These are phyloP conservation scores for Thymus quinquecostatus DNA, from an alignment of 257 asterid genomes.

Conservation along the genomic window DNA sequence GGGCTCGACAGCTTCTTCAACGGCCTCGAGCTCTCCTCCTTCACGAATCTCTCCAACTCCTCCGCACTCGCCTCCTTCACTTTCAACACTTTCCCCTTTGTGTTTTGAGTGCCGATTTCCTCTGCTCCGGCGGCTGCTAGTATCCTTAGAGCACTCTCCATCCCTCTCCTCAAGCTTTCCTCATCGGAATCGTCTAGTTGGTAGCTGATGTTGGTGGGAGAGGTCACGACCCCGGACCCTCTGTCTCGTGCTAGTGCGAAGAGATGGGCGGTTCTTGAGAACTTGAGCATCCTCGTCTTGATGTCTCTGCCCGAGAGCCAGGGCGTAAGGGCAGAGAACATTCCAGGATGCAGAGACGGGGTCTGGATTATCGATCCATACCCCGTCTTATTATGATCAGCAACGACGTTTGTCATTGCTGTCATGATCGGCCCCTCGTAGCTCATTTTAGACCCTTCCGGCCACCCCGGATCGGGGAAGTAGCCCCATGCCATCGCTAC, in stretches of 20 bases:
- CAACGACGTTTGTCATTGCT: conserved; percentile 64
- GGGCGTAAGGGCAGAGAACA: conserved; percentile 69
- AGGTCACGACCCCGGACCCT: conserved; percentile 58
- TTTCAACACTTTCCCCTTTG: conserved; percentile 49
- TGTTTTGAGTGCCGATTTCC: conserved; percentile 80
- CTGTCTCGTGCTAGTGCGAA: conserved; percentile 72
- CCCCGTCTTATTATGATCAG: conserved; percentile 50
- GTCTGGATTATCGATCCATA: conserved; percentile 74
- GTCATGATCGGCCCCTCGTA: conserved; percentile 80
- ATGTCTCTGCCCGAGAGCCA: conserved; percentile 73
- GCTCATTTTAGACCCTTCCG: conserved; percentile 54
- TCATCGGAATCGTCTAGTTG: conserved; percentile 45
- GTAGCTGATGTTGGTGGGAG: conserved; percentile 52
- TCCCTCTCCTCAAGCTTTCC: conserved; percentile 53
- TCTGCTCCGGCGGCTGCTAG: conserved; percentile 83
- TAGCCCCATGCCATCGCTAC: conserved; percentile 82
- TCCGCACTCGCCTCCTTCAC: conserved; percentile 48
- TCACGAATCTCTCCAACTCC: conserved; percentile 65
- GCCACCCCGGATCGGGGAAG: conserved; percentile 71
- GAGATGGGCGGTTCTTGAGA: conserved; percentile 66
- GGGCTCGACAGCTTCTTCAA: conserved; percentile 49
- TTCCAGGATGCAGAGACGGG: conserved; percentile 81
- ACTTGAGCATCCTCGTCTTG: conserved; percentile 58
- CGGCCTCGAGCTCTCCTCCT: conserved; percentile 59
- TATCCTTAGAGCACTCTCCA: conserved; percentile 64